A percentile compares a stretch with the other conserved stretches of the same genome.
phyloP scores from a whole-genome alignment of 306 rosid species.

The Canavalia gladiata region DNA sequence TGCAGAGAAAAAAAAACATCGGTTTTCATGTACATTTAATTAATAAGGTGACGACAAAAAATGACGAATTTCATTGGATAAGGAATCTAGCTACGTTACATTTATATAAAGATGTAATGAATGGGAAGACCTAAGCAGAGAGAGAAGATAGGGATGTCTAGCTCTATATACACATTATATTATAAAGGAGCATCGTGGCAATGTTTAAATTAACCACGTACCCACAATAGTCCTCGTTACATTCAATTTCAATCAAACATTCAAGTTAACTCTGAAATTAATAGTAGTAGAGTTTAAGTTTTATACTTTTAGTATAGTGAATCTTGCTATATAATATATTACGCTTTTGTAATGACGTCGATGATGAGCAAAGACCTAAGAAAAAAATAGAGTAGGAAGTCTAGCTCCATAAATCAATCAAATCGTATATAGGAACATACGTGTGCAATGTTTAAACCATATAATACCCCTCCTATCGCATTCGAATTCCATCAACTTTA shows the following conservation, averaged over 20 bases:
- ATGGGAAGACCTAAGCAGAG: not conserved
- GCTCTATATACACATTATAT: not conserved
- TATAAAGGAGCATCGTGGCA: not conserved
- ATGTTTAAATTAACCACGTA: not conserved
- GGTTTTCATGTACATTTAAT: not conserved
- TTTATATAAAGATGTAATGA: not conserved
- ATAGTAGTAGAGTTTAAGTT: not conserved
- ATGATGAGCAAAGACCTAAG: not conserved
- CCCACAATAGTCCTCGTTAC: not conserved
- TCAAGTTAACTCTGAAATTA: not conserved
- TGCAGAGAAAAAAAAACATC: not conserved
- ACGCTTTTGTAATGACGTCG: not conserved
- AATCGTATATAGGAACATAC: not conserved
- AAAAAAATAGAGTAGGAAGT: not conserved
- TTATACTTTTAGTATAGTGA: not conserved
- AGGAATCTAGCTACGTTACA: slow-evolving; percentile 10
- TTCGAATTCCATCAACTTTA: too few relatives aligned
- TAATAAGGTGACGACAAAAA: not conserved
- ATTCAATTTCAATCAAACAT: not conserved
- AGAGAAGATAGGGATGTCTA: not conserved
- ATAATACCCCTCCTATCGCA: too few relatives aligned
- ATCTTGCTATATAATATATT: not conserved
- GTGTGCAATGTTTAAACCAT: not conserved
- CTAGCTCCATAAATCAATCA: not conserved
- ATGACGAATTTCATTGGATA: not conserved